Evolutionary conservation across 176 grass and related monocot species (phyloP).

Genomic region (Juncus inflexus): DNA sequence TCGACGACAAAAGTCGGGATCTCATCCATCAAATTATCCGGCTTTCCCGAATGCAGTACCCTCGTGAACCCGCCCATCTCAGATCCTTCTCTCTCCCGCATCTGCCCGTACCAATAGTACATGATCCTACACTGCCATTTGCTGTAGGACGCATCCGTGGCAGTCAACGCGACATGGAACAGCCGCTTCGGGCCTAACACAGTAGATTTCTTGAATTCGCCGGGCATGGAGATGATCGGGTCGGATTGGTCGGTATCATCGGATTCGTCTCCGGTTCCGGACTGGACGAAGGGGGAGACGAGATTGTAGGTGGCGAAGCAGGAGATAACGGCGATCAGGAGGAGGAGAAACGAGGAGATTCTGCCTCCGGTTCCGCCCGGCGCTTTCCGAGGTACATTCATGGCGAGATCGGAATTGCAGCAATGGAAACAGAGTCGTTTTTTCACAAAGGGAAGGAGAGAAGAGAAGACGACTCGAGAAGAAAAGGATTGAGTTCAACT

Average conservation of each 20-base stretch:
- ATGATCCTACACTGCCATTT: slow-evolving; percentile 96
- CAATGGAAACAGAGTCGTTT: neutral
- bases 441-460: neutral
- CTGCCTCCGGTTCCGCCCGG: slow-evolving; percentile 49
- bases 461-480: too few relatives aligned
- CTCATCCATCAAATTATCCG: slow-evolving; percentile 72
- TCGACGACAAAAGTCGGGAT: slow-evolving; percentile 84
- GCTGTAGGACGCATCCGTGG: slow-evolving; percentile 84
- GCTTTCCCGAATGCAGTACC: slow-evolving; percentile 80
- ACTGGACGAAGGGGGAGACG: slow-evolving; percentile 42
- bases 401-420: slow-evolving; percentile 6
- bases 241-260: slow-evolving; percentile 20
- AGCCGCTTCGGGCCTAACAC: slow-evolving; percentile 39
- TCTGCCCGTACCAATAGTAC: slow-evolving; percentile 91
- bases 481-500: too few relatives aligned
- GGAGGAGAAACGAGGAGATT: slow-evolving; percentile 45
- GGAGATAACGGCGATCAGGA: slow-evolving; percentile 45
- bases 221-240: slow-evolving; percentile 16
- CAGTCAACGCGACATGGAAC: slow-evolving; percentile 90
- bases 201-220: slow-evolving; percentile 7
- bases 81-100: slow-evolving; percentile 51
- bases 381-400: slow-evolving; percentile 28
- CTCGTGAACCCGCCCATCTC: slow-evolving; percentile 97
- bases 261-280: slow-evolving; percentile 25
- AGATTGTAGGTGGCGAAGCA: slow-evolving; percentile 90